Conservation (phyloP, 192 early-diverging fungal genomes). For the Mortierella claussenii region DNA sequence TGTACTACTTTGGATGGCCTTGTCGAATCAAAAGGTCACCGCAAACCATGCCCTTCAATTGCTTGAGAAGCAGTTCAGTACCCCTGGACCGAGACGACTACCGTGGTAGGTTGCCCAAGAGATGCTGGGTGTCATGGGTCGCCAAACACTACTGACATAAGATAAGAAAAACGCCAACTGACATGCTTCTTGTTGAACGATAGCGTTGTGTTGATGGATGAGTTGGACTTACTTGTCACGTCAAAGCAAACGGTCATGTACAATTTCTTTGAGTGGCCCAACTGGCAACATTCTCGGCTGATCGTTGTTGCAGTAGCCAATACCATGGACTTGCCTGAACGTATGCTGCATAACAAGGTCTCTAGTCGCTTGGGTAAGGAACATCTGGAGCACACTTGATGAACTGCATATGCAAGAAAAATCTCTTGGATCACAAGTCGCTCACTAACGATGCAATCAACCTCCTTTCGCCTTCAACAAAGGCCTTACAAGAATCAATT, state of each 20-base stretch:
- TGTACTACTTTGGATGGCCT: slow-evolving; percentile 79
- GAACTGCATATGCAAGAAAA: no score
- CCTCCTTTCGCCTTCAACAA: no score
- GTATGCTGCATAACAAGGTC: slow-evolving; percentile 89
- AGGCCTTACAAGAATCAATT: slow-evolving; percentile 91
- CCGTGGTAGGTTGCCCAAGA: slow-evolving; percentile 49
- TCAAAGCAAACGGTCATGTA: slow-evolving; percentile 95
- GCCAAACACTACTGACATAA: no score
- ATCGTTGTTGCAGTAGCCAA: slow-evolving; percentile 98
- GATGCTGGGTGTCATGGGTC: no score
- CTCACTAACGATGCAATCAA: no score
- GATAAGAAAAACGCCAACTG: no score
- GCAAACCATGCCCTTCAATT: slow-evolving; percentile 82
- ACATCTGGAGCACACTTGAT: no score
- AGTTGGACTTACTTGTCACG: slow-evolving; percentile 94
- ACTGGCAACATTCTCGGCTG: slow-evolving; percentile 79
- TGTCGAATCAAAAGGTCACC: slow-evolving; percentile 71
- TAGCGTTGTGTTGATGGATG: slow-evolving; percentile 96
- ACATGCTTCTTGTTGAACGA: neutral
- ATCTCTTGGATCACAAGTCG: no score
- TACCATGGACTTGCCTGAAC: slow-evolving; percentile 97
- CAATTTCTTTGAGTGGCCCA: slow-evolving; percentile 99
- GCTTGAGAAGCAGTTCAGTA: slow-evolving; percentile 78
- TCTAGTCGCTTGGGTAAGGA: slow-evolving; percentile 85
- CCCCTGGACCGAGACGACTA: slow-evolving; percentile 55